Conservation (phyloP, 306 rosid genomes). For the Cicer pinnatifidum region DNA sequence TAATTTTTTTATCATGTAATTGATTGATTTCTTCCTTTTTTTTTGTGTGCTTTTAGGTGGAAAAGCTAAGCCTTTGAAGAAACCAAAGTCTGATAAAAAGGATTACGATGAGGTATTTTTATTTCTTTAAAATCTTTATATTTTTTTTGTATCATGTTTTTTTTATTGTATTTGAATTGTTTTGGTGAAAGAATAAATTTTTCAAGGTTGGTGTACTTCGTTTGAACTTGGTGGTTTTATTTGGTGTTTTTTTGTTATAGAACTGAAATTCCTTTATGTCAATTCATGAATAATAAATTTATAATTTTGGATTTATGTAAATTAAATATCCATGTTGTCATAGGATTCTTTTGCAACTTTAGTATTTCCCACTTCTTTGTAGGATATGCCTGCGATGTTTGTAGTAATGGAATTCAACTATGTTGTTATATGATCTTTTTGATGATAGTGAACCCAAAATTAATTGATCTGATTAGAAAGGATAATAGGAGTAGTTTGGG, state of each 20-base stretch:
- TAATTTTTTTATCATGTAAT: background rate
- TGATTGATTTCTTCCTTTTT: background rate
- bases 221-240: slow-evolving; percentile 22
- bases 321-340: background rate
- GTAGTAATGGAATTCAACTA: background rate
- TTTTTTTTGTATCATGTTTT: background rate
- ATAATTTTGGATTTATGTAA: background rate
- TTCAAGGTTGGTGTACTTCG: background rate
- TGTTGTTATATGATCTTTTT: background rate
- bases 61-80: slow-evolving; percentile 97
- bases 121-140: slow-evolving; percentile 23
- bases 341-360: background rate
- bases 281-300: background rate
- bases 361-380: background rate
- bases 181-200: background rate
- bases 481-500: background rate
- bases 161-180: background rate
- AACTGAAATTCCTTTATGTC: background rate
- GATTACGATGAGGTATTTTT: slow-evolving; percentile 80
- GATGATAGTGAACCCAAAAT: background rate
- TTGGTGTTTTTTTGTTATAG: background rate
- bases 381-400: background rate
- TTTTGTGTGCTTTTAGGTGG: slow-evolving; percentile 58
- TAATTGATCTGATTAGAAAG: background rate
- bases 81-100: slow-evolving; percentile 84